A percentile compares a stretch with the other conserved stretches of the same genome.
Conservation (phyloP, 805 yeast genomes). For the Tanozyma kutaoensis region DNA sequence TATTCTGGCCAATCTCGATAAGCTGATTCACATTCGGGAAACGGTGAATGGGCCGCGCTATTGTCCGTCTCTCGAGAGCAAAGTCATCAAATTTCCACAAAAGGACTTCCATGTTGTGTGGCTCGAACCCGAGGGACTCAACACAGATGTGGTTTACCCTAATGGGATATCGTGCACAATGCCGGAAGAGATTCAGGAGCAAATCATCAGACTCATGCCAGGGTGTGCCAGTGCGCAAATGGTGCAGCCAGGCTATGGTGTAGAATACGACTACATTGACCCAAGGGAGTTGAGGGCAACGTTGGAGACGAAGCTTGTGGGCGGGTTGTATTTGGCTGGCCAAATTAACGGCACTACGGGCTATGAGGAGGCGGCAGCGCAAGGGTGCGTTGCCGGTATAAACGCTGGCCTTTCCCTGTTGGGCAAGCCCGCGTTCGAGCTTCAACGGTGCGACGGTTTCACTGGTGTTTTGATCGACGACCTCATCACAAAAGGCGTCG, state of each 20-base stretch:
- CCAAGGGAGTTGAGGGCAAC: constrained; percentile 76
- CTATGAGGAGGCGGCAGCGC: constrained; percentile 97
- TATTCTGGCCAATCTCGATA: constrained; percentile 55
- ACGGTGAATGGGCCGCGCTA: constrained; percentile 94
- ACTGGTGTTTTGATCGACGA: constrained; percentile 91
- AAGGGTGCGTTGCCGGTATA: constrained; percentile 90
- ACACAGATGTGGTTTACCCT: constrained; percentile 82
- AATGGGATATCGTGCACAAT: constrained; percentile 93
- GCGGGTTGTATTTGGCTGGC: constrained; percentile 83
- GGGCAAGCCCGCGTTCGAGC: constrained; percentile 29
- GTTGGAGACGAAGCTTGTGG: constrained; percentile 67
- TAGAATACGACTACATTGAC: constrained; percentile 92
- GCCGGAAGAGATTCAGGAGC: constrained; percentile 85
- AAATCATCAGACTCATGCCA: constrained; percentile 62
- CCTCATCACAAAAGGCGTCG: constrained; percentile 86
- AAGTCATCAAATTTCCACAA: constrained; percentile 66
- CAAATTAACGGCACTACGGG: constrained; percentile 99
- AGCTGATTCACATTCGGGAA: constrained; percentile 83
- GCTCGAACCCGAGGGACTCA: constrained; percentile 94
- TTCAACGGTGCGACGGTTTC: constrained; percentile 75
- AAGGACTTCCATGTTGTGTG: constrained; percentile 73
- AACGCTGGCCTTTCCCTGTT: constrained; percentile 65
- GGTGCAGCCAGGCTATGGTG: constrained; percentile 97
- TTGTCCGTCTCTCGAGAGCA: constrained; percentile 94
- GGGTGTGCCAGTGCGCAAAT: constrained; percentile 84